phyloP scores from a whole-genome alignment of 768 basidiomycete genomes.

The Hemileccinum rubropunctum region DNA sequence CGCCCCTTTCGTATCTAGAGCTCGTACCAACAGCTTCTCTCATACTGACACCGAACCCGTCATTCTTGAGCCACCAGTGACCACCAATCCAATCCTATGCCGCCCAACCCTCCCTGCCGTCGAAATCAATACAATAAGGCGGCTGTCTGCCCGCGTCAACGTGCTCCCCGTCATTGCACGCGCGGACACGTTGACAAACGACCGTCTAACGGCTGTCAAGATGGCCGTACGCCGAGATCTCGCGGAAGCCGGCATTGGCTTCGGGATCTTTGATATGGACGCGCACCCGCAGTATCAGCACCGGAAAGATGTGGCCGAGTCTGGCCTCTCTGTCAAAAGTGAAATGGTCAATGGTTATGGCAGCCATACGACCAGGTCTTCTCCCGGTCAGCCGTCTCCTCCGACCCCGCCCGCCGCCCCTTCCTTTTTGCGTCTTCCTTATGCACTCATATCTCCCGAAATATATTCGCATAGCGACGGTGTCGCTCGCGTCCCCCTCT shows the following conservation, averaged over 20 bases:
- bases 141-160: slow-evolving; percentile 78
- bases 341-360: slow-evolving; percentile 55
- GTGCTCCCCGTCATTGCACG: slow-evolving; percentile 84
- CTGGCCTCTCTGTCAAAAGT: slow-evolving; percentile 42
- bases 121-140: slow-evolving; percentile 77
- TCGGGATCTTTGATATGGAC: slow-evolving; percentile 86
- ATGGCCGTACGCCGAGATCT: slow-evolving; percentile 77
- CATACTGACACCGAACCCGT: slow-evolving; percentile 71
- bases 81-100: slow-evolving; percentile 66
- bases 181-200: slow-evolving; percentile 78
- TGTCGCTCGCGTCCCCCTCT: slow-evolving; percentile 51
- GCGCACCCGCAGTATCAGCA: slow-evolving; percentile 46
- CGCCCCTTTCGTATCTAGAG: slow-evolving; percentile 62
- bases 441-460: slow-evolving; percentile 82
- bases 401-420: slow-evolving; percentile 65
- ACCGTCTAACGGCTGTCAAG: slow-evolving; percentile 77
- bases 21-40: slow-evolving; percentile 70
- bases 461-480: slow-evolving; percentile 84
- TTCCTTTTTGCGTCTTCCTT: slow-evolving; percentile 68
- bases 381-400: slow-evolving; percentile 53
- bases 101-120: slow-evolving; percentile 64
- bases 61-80: slow-evolving; percentile 76
- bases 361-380: slow-evolving; percentile 48
- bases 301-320: slow-evolving; percentile 43
- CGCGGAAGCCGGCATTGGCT: slow-evolving; percentile 82